Evolutionary conservation across 129 eudicot genomes (phyloP).

Genomic region (Kitagawia praeruptora): DNA sequence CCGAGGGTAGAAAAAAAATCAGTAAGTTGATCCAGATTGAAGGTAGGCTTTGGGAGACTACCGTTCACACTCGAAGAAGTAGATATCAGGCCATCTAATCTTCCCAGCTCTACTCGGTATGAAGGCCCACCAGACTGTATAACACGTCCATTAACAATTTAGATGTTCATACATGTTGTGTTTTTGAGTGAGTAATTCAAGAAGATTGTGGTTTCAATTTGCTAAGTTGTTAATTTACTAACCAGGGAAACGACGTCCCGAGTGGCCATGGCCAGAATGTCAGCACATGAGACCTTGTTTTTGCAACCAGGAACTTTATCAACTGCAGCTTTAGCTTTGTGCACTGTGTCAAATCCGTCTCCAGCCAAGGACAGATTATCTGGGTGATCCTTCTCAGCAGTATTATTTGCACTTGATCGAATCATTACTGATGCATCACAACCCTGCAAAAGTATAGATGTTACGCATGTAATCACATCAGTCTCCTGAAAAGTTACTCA

Average conservation of each 20-base stretch:
- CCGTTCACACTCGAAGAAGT: constrained; percentile 58
- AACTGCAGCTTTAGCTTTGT: constrained; percentile 73
- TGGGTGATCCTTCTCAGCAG: constrained; percentile 68
- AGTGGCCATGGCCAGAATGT: constrained; percentile 85
- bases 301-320: constrained; percentile 52
- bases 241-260: constrained; percentile 68
- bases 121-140: constrained; percentile 78
- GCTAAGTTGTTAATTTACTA: not conserved
- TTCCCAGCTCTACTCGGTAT: constrained; percentile 71
- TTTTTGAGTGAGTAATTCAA: not conserved
- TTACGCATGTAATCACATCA: not conserved
- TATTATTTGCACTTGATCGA: constrained; percentile 37
- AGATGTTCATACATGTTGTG: not conserved
- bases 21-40: constrained; percentile 63
- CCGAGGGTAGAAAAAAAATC: constrained; percentile 55
- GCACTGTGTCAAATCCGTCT: constrained; percentile 74
- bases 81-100: constrained; percentile 71
- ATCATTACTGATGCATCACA: constrained; percentile 84
- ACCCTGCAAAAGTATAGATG: constrained; percentile 32
- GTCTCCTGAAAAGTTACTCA: not conserved
- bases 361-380: constrained; percentile 76
- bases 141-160: not conserved
- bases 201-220: not conserved
- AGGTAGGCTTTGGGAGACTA: constrained; percentile 56
- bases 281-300: constrained; percentile 81